These are phyloP conservation scores for Coemansia guatemalensis DNA, from an alignment of 192 early-diverging fungal genomes.

Conservation along the genomic window DNA sequence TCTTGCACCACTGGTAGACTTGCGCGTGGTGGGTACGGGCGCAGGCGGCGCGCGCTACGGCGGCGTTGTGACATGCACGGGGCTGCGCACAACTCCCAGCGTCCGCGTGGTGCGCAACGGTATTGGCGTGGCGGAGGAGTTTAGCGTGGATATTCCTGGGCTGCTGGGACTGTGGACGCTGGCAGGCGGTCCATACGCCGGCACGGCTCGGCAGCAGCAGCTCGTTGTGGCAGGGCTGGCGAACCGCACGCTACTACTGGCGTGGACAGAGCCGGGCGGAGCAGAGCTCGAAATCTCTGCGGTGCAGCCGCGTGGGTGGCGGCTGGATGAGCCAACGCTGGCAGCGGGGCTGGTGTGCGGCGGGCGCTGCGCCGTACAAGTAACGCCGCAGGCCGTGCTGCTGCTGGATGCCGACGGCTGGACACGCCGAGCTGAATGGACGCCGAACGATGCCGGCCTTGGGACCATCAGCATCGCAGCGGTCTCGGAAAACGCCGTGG, in stretches of 20 bases:
- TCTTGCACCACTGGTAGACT: slow-evolving; percentile 82
- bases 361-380: slow-evolving; percentile 56
- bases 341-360: slow-evolving; percentile 14
- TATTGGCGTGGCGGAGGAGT: slow-evolving; percentile 75
- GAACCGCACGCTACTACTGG: slow-evolving; percentile 24
- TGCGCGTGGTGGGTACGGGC: slow-evolving; percentile 79
- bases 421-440: slow-evolving; percentile 55
- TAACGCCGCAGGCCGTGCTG: slow-evolving; percentile 55
- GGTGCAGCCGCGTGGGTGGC: slow-evolving; percentile 35
- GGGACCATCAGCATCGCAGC: slow-evolving; percentile 56
- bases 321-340: slow-evolving; percentile 30
- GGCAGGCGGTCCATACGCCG: slow-evolving; percentile 17
- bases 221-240: slow-evolving; percentile 30
- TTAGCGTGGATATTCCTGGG: slow-evolving; percentile 60
- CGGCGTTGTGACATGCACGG: slow-evolving; percentile 88
- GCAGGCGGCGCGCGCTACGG: slow-evolving; percentile 31
- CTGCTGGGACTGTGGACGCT: slow-evolving; percentile 75
- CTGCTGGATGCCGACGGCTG: slow-evolving; percentile 45
- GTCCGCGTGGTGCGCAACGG: slow-evolving; percentile 86
- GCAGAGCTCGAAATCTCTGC: slow-evolving; percentile 50
- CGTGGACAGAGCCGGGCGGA: slow-evolving; percentile 38
- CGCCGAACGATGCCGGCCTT: slow-evolving; percentile 19
- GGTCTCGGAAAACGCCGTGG: slow-evolving; percentile 55
- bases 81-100: slow-evolving; percentile 67
- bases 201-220: slow-evolving; percentile 7